Base-by-base conservation (phyloP, 805 yeast genomes). In the Metschnikowia vanudenii region DNA sequence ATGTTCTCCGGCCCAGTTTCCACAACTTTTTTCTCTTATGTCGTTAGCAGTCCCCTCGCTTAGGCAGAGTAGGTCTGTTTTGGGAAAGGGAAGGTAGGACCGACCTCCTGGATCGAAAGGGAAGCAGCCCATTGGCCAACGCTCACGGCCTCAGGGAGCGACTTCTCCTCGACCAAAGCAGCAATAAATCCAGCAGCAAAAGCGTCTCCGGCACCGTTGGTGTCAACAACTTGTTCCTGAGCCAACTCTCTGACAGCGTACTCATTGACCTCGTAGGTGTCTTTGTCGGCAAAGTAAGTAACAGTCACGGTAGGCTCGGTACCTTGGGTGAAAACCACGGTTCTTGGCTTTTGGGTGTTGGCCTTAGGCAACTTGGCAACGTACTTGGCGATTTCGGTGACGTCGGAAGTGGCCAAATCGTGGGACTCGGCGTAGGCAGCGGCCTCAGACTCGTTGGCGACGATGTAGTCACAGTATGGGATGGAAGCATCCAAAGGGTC, bases 161-260 rank as follows among this genome's bases (percentile, higher is more conserved):
- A 58, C 66, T 85, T 81, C 54, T 84, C 88, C 68, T 83, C 73
- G 46, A 89, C 95, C 56, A 91, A 73, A 48, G 91, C 94, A 51
- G 96, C 96, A 54, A 90, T 71, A 69, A 92, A 91, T 49, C 98
- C 98, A 61, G 94, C 95, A 46, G 97, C 98, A 64, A 92, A 92
- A 12, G 97, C 97, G 66, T 92, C 97, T 69, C 98, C 98, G 39
- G 98, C 98, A 75, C 99, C 99, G 74, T 92, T 94, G 62, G 98
- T 88, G 75, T 94, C 99, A 49, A 78, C 83, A 50, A 94, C 78
- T 69, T 84, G 76, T 38, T 77, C 69, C 37, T 80, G 59, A 35
- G 79, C 85, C 62, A 94, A 80, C 49, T 84, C 79, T 57, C 80
- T 85, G 46, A 94, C 96, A 41, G 85, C 76, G 75, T 67, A 83